Evolutionary conservation across 352 stramenopile species (phyloP), one percentile per base, ranked within the genome.

Genomic region (Pythium diclinum): DNA sequence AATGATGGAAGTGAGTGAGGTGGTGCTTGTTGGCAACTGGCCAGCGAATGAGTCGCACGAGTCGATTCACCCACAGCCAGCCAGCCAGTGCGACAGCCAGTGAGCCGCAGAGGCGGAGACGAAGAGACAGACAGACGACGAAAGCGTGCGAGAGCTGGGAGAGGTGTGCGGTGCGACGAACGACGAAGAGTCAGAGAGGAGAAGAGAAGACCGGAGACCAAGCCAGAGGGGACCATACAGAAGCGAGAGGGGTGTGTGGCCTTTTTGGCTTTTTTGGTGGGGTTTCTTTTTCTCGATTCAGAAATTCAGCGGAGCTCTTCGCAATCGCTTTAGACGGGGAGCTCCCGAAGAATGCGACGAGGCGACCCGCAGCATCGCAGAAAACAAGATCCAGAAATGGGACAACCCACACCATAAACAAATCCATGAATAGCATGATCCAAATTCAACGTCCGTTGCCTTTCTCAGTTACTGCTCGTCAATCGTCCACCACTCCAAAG

Each of bases 301-400:
- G 32, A 14, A 40, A 40, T 40, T 14, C 10, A 16, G 2, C 5
- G 36, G 36, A 42, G 55, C 34, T 40, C n/a, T 52, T 38, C 32
- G 30, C 40, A 44, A 57, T 59, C 52, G 33, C 6, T 40, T 61
- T 52, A 16, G 36, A 44, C 28, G 49, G 36, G 36, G 21, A 51
- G 40, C 36, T 42, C 9, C 40, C 13, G 32, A 38, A 36, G 11
- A 51, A 36, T 61, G 52, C 52, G 52, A 59, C 52, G 52, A 59
- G 52, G 52, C 52, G 19, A 28, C 21, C 1, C 23, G 30, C 36
- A 19, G 14, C 19, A 14, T 51, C 44, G 44, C 44, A 51, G 17
- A 51, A 51, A 42, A 42, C 36, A 17, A 17, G 36, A 42, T 28
- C 17, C 19, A 56, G 8, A 3, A 56, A 17, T 36, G 17, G 21